phyloP scores from a whole-genome alignment of 495 filamentous ascomycete species.

The Aspergillus sclerotiicarbonarius region DNA sequence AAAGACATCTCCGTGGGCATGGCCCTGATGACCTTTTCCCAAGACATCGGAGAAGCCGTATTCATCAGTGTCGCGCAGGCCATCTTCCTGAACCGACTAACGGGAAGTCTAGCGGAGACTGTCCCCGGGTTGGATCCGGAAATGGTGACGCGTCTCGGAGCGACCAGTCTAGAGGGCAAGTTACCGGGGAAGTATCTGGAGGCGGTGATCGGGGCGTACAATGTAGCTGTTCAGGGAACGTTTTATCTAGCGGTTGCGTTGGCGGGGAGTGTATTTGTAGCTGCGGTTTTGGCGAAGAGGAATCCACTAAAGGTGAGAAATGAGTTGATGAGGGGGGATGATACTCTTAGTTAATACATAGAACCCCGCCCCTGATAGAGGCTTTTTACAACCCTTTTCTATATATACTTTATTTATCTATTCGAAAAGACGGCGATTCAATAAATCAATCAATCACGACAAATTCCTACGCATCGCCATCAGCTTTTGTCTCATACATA shows the following conservation, averaged over 20 bases:
- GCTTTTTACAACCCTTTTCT: too few species aligned
- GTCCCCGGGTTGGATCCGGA: neutral
- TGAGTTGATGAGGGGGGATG: neutral
- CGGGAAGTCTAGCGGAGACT: neutral
- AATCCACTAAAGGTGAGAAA: neutral
- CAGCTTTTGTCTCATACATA: too few species aligned
- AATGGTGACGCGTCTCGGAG: neutral
- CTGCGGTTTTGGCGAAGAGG: neutral
- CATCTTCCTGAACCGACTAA: neutral
- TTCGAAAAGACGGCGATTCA: too few species aligned
- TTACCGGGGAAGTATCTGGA: neutral
- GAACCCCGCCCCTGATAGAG: too few species aligned
- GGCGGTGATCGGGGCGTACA: neutral
- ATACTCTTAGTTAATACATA: too few species aligned
- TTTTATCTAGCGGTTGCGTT: neutral
- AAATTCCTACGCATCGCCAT: too few species aligned
- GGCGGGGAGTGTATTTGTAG: neutral
- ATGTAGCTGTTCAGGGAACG: neutral
- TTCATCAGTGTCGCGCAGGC: neutral
- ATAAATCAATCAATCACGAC: too few species aligned
- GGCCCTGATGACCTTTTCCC: slow-evolving; percentile 1
- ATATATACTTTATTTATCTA: too few species aligned
- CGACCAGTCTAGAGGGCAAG: neutral
- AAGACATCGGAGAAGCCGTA: neutral
- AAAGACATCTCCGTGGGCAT: neutral